These are phyloP conservation scores for Onygenales sp. DNA, from an alignment of 2,329 filamentous ascomycete species.

Conservation along the genomic window DNA sequence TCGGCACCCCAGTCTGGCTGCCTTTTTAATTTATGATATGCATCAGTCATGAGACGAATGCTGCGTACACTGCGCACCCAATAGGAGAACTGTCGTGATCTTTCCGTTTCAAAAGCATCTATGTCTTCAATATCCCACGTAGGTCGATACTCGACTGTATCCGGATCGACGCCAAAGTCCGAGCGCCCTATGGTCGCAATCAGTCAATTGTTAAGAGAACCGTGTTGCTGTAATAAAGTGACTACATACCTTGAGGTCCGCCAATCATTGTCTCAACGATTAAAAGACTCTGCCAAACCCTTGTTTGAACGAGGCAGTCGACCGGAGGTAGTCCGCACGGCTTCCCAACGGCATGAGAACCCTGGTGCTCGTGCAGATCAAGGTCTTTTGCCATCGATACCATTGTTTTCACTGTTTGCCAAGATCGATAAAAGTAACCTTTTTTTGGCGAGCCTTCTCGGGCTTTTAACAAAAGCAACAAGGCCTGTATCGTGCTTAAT, in stretches of 20 bases:
- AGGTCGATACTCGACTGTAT: constrained; percentile 66
- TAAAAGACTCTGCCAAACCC: constrained; percentile 84
- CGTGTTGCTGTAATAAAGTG: constrained; percentile 10
- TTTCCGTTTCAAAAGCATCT: constrained; percentile 64
- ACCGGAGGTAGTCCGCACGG: constrained; percentile 58
- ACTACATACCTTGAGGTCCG: constrained; percentile 68
- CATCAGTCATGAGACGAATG: constrained; percentile 65
- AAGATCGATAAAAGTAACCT: constrained; percentile 93
- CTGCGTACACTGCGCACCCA: constrained; percentile 69
- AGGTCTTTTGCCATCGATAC: constrained; percentile 90
- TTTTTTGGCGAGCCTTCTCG: constrained; percentile 84
- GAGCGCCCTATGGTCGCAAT: constrained; percentile 51
- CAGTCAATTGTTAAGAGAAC: constrained; percentile 17
- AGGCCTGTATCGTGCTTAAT: constrained; percentile 81
- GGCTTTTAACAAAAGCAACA: constrained; percentile 81
- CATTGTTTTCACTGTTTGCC: constrained; percentile 90
- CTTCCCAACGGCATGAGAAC: constrained; percentile 63
- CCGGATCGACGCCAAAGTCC: constrained; percentile 65
- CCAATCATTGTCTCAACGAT: constrained; percentile 87
- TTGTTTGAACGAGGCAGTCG: constrained; percentile 75
- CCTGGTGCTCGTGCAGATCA: constrained; percentile 76
- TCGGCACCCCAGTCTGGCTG: constrained; percentile 80
- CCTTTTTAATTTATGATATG: constrained; percentile 64
- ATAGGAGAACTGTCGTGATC: constrained; percentile 77
- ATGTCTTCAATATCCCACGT: constrained; percentile 54